These are phyloP conservation scores for Tetrapisispora fleetii DNA, from an alignment of 805 yeast genomes.

Conservation along the genomic window DNA sequence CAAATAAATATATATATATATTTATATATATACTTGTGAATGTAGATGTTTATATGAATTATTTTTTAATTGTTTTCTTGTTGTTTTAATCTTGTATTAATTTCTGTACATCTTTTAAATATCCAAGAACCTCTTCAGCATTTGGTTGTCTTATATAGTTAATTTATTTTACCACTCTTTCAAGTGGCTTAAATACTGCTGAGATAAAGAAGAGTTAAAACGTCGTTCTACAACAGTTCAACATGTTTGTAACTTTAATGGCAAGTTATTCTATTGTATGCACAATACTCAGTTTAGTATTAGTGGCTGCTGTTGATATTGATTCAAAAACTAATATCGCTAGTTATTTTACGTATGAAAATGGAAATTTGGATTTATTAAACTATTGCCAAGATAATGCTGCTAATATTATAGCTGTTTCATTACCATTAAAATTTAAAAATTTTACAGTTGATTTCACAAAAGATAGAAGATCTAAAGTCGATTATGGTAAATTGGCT, in stretches of 20 bases:
- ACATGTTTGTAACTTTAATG: background rate
- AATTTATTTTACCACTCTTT: too few species aligned
- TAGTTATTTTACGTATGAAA: constrained; percentile 82
- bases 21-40: too few species aligned
- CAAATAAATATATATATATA: too few species aligned
- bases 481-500: constrained; percentile 47
- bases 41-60: too few species aligned
- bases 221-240: too few species aligned
- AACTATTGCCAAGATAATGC: constrained; percentile 57
- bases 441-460: constrained; percentile 46
- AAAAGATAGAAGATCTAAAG: constrained; percentile 35
- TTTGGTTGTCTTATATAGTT: too few species aligned
- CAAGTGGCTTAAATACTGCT: too few species aligned
- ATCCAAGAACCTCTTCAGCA: too few species aligned
- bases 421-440: constrained; percentile 63
- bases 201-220: too few species aligned
- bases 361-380: constrained; percentile 44
- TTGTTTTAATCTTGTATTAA: too few species aligned
- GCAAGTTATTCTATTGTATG: background rate
- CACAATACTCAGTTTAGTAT: background rate
- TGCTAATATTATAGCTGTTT: constrained; percentile 61
- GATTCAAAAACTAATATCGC: constrained; percentile 51
- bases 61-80: too few species aligned
- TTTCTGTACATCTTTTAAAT: too few species aligned
- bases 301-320: constrained; percentile 25